Conservation (phyloP, 73 alveolate genomes). For the Vitrella brassicaformis region DNA sequence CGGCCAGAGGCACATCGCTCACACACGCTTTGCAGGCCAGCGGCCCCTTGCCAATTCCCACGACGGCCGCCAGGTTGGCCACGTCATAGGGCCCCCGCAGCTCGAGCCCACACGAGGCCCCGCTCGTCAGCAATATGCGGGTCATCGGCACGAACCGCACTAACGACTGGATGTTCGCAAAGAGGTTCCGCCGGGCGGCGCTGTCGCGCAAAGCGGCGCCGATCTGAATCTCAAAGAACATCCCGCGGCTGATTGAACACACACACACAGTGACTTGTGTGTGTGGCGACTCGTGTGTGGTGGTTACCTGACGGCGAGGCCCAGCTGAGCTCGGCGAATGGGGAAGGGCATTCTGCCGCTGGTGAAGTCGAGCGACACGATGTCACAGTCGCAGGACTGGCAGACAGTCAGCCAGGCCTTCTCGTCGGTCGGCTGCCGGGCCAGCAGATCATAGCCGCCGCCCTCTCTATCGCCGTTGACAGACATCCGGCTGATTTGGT, state of each 20-base stretch:
- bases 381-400: background rate
- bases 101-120: background rate
- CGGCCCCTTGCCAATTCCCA: background rate
- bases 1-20: background rate
- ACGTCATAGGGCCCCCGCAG: background rate
- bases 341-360: background rate
- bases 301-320: background rate
- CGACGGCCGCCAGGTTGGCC: background rate
- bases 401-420: background rate
- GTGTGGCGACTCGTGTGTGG: too few relatives aligned
- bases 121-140: background rate
- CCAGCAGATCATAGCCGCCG: background rate
- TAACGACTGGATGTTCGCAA: background rate
- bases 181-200: background rate
- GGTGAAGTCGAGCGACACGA: background rate
- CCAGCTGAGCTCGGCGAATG: background rate
- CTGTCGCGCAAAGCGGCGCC: background rate
- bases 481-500: too few relatives aligned
- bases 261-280: too few relatives aligned
- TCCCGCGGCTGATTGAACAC: background rate
- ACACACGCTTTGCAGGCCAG: background rate
- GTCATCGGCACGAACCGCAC: background rate
- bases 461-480: too few relatives aligned
- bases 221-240: background rate
- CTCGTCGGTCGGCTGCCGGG: background rate